phyloP scores from a whole-genome alignment of 441 rosid genomes.

The Theobroma grandiflorum region DNA sequence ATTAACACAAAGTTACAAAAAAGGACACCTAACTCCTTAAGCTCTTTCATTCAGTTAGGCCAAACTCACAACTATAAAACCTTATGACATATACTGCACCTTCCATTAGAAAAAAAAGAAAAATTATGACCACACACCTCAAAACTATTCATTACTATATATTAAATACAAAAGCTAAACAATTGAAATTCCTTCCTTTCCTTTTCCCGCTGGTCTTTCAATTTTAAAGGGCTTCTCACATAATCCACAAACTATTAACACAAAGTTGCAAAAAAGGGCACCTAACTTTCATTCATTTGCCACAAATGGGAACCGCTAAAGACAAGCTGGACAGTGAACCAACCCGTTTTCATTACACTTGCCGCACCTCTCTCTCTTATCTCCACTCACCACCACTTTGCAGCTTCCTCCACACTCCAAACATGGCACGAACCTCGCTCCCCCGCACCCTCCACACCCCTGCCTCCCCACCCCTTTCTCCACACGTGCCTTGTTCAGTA shows the following conservation, averaged over 20 bases:
- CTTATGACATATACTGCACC: not conserved
- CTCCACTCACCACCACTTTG: conserved; percentile 62
- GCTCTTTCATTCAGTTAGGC: not conserved
- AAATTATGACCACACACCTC: not conserved
- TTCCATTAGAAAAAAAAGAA: not conserved
- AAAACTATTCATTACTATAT: not conserved
- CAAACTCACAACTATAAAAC: not conserved
- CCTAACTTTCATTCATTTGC: not conserved
- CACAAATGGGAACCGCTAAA: conserved; percentile 4
- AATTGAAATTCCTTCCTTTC: not conserved
- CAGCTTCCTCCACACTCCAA: conserved; percentile 86
- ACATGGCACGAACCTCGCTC: conserved; percentile 84
- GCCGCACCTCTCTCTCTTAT: conserved; percentile 60
- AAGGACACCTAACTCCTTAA: no score
- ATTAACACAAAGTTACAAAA: not conserved
- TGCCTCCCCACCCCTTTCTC: conserved; percentile 69
- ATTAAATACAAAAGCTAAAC: not conserved
- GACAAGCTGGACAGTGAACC: conserved; percentile 73
- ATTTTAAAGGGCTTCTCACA: not conserved
- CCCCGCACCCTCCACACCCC: conserved; percentile 87
- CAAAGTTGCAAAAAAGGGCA: not conserved
- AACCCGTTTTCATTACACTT: conserved; percentile 89
- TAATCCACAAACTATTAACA: not conserved
- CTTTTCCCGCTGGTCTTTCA: not conserved
- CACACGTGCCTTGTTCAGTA: conserved; percentile 63